phyloP scores from a whole-genome alignment of 1,139 yeast genomes.

The Suhomyces anneliseae region DNA sequence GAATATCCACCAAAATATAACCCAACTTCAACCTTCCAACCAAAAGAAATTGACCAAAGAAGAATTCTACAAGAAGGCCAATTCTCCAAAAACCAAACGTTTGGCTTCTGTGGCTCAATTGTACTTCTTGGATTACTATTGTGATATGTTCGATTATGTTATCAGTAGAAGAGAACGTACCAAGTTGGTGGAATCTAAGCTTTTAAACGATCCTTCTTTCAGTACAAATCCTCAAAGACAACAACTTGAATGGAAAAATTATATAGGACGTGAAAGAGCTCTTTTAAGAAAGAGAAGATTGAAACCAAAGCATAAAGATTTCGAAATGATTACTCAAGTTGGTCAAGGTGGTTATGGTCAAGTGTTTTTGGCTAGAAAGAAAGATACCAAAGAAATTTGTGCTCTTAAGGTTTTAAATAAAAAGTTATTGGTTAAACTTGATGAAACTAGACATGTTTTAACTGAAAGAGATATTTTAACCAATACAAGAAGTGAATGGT shows the following conservation, averaged over 20 bases:
- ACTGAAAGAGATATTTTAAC: slow-evolving; percentile 97
- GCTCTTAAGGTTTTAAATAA: slow-evolving; percentile 93
- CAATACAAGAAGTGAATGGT: slow-evolving; percentile 93
- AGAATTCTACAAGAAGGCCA: slow-evolving; percentile 60
- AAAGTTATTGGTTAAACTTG: slow-evolving; percentile 79
- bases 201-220: slow-evolving; percentile 46
- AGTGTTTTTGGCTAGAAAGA: slow-evolving; percentile 90
- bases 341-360: slow-evolving; percentile 99
- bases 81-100: slow-evolving; percentile 77
- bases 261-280: slow-evolving; percentile 82
- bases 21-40: slow-evolving; percentile 31
- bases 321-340: slow-evolving; percentile 94
- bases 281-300: slow-evolving; percentile 82
- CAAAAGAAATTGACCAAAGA: slow-evolving; percentile 27
- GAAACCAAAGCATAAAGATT: slow-evolving; percentile 92
- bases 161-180: slow-evolving; percentile 82
- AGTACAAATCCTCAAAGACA: slow-evolving; percentile 44
- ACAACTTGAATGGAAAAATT: slow-evolving; percentile 75
- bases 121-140: slow-evolving; percentile 90
- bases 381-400: slow-evolving; percentile 92
- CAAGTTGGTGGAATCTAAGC: slow-evolving; percentile 60
- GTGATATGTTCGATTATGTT: slow-evolving; percentile 93
- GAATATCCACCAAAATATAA: slow-evolving; percentile 33
- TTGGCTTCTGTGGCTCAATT: slow-evolving; percentile 81
- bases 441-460: slow-evolving; percentile 92